These are phyloP conservation scores for Trichophyton schoenleinii DNA, from an alignment of 2,329 filamentous ascomycete species.

Conservation along the genomic window DNA sequence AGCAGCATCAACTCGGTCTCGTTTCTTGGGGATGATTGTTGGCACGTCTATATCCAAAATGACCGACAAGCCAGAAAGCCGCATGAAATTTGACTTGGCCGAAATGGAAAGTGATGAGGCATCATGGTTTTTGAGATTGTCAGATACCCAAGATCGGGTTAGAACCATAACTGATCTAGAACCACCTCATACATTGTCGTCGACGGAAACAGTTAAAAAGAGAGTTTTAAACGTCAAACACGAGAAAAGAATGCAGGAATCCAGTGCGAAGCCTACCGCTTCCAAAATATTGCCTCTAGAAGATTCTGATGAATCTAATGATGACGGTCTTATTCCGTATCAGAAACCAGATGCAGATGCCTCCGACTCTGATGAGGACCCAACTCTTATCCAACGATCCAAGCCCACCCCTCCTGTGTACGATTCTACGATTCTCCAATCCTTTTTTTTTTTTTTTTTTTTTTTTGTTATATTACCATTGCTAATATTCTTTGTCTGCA, in stretches of 20 bases:
- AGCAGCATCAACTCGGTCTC: constrained; percentile 58
- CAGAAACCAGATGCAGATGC: constrained; percentile 76
- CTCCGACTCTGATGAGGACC: constrained; percentile 87
- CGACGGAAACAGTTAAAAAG: constrained; percentile 11
- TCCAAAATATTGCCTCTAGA: constrained; percentile 45
- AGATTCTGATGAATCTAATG: constrained; percentile 45
- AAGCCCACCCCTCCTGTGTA: constrained; percentile 71
- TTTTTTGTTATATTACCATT: not conserved
- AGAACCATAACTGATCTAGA: constrained; percentile 46
- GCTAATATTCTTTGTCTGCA: constrained; percentile 9
- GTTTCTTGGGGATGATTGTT: constrained; percentile 79
- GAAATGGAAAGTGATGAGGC: constrained; percentile 64
- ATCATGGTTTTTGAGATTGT: constrained; percentile 58
- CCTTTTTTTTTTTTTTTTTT: constrained; percentile 4
- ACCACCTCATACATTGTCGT: constrained; percentile 4
- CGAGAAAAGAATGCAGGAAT: constrained; percentile 10
- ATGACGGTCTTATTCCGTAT: constrained; percentile 62
- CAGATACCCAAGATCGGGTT: constrained; percentile 48
- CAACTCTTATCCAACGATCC: constrained; percentile 70
- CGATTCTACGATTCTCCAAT: constrained; percentile 25
- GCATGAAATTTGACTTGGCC: constrained; percentile 71
- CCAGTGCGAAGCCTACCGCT: not conserved
- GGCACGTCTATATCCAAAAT: constrained; percentile 60
- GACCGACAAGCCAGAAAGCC: constrained; percentile 53
- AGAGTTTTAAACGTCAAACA: not conserved